phyloP scores from a whole-genome alignment of 331 rosid species.

The Quercus lobata region DNA sequence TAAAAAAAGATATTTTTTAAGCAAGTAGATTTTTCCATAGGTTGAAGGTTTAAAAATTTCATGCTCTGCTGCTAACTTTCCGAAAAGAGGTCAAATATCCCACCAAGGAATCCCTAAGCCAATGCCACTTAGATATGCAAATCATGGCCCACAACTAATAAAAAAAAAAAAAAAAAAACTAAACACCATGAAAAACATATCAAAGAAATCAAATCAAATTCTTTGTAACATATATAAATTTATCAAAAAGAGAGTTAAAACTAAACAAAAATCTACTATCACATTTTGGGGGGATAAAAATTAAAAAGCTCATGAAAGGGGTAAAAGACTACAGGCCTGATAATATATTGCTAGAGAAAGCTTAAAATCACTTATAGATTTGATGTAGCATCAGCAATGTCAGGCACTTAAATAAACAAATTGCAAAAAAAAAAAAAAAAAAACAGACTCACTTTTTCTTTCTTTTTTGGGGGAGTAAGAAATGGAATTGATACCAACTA shows the following conservation, averaged over 20 bases:
- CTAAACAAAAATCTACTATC: background rate
- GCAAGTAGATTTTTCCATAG: background rate
- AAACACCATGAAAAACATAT: conserved; percentile 4
- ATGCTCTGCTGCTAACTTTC: background rate
- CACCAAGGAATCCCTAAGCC: background rate
- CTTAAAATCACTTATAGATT: background rate
- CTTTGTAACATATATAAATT: background rate
- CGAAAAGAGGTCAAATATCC: background rate
- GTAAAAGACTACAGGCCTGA: background rate
- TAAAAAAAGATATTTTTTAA: background rate
- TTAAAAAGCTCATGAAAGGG: background rate
- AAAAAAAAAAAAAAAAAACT: background rate
- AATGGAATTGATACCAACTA: background rate
- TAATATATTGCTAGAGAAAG: background rate
- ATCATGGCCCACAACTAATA: background rate
- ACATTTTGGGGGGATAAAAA: background rate
- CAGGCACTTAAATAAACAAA: background rate
- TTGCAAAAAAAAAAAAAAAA: background rate
- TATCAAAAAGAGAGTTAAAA: background rate
- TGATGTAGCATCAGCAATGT: background rate
- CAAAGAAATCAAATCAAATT: conserved; percentile 17
- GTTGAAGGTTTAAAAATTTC: background rate
- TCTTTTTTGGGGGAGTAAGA: background rate
- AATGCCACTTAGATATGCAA: background rate
- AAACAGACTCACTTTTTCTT: background rate